A percentile compares a stretch with the other conserved stretches of the same genome.
Conservation (phyloP, 176 grass and related monocot species). For the Phoenix dactylifera region DNA sequence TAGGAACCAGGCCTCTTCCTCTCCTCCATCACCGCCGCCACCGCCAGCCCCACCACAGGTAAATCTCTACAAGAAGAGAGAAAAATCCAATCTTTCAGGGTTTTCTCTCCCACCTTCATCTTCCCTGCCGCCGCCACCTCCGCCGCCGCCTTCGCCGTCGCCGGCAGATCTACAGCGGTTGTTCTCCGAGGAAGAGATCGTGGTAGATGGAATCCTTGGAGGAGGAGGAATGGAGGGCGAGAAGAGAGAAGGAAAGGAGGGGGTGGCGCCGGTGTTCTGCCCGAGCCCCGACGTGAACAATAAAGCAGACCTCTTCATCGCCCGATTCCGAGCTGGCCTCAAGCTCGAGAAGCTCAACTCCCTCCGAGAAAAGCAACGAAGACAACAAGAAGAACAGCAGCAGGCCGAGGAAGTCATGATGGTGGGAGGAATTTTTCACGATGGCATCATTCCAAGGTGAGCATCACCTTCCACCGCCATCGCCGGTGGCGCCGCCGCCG, state of each 20-base stretch:
- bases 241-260: conserved; percentile 14
- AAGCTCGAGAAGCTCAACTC: conserved; percentile 91
- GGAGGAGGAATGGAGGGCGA: conserved; percentile 15
- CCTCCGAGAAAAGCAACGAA: conserved; percentile 49
- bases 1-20: conserved; percentile 17
- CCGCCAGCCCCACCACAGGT: neutral
- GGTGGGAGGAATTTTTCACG: conserved; percentile 2
- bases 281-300: conserved; percentile 89
- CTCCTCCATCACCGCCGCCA: conserved; percentile 1
- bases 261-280: conserved; percentile 42
- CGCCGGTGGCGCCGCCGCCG: too few species aligned
- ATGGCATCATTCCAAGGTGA: neutral
- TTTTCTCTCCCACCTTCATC: conserved; percentile 37
- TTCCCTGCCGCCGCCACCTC: conserved; percentile 40
- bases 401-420: conserved; percentile 13
- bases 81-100: conserved; percentile 13
- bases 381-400: neutral
- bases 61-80: conserved; percentile 1
- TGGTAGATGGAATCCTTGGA: neutral
- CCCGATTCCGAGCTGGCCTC: conserved; percentile 53
- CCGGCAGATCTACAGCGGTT: conserved; percentile 5
- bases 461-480: too few species aligned
- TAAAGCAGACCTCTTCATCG: conserved; percentile 82
- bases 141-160: conserved; percentile 34
- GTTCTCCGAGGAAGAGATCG: conserved; percentile 1